phyloP scores from a whole-genome alignment of 768 basidiomycete species.

The Panaeolus cyanescens region DNA sequence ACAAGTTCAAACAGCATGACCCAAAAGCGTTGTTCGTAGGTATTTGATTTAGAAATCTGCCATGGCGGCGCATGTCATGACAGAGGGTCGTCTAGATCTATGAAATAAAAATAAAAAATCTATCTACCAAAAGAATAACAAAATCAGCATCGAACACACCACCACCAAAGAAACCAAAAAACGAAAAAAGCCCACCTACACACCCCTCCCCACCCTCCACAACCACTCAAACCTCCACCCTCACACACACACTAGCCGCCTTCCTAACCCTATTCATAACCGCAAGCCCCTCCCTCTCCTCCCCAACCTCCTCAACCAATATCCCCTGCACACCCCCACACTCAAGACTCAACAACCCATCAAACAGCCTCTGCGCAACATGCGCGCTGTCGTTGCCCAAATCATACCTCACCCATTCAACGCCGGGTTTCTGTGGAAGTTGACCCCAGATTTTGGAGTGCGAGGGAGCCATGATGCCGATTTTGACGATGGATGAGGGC shows the following conservation, averaged over 20 bases:
- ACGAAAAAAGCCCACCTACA: neutral
- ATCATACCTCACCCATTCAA: conserved; percentile 59
- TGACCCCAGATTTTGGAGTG: conserved; percentile 50
- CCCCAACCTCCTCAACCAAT: conserved; percentile 80
- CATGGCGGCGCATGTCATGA: too few species aligned
- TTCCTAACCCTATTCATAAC: conserved; percentile 94
- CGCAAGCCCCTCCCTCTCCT: conserved; percentile 84
- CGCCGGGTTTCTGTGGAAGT: conserved; percentile 28
- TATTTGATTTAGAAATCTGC: too few species aligned
- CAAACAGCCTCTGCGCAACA: conserved; percentile 83
- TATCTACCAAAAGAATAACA: too few species aligned
- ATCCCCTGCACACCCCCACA: conserved; percentile 76
- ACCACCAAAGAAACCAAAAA: too few species aligned
- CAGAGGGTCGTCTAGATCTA: too few species aligned
- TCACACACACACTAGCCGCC: conserved; percentile 68
- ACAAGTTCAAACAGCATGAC: too few species aligned
- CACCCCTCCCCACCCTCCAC: conserved; percentile 8
- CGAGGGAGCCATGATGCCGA: conserved; percentile 71
- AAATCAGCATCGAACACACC: too few species aligned
- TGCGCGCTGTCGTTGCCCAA: conserved; percentile 61
- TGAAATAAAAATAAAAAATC: too few species aligned
- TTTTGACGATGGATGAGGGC: too few species aligned
- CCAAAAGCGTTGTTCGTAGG: too few species aligned
- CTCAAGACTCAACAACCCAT: conserved; percentile 84
- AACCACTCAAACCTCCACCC: conserved; percentile 27